Evolutionary conservation across 768 basidiomycete genomes (phyloP).

Genomic region (Tephrocybe sp.): DNA sequence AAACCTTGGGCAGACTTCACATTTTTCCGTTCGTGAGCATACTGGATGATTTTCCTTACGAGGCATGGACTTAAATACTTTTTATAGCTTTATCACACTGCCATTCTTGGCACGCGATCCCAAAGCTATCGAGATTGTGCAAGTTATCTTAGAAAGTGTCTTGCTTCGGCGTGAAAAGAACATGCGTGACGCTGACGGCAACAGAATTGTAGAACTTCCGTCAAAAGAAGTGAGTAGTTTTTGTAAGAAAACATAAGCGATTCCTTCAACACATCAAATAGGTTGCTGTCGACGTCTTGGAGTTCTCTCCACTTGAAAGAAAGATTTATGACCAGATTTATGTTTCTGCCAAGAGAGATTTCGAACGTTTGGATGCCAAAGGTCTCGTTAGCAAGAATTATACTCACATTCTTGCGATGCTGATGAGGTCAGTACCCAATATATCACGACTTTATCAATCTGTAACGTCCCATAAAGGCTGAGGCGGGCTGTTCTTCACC

Average conservation of each 20-base stretch:
- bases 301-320: slow-evolving; percentile 77
- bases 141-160: slow-evolving; percentile 88
- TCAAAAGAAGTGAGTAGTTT: slow-evolving; percentile 66
- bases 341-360: slow-evolving; percentile 73
- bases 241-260: neutral
- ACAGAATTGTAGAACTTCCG: slow-evolving; percentile 86
- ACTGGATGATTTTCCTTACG: neutral
- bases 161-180: slow-evolving; percentile 90
- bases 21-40: slow-evolving; percentile 83
- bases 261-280: slow-evolving; percentile 24
- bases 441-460: neutral
- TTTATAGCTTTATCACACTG: slow-evolving; percentile 76
- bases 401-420: slow-evolving; percentile 89
- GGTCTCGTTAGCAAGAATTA: slow-evolving; percentile 80
- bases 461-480: slow-evolving; percentile 1
- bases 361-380: slow-evolving; percentile 76
- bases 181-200: slow-evolving; percentile 86
- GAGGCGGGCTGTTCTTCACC: slow-evolving; percentile 91
- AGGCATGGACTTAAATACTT: neutral
- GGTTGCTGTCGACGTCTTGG: slow-evolving; percentile 72
- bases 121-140: slow-evolving; percentile 92
- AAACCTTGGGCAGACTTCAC: slow-evolving; percentile 80
- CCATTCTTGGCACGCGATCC: slow-evolving; percentile 91
- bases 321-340: slow-evolving; percentile 91
- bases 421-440: slow-evolving; percentile 75